A percentile compares a stretch with the other conserved stretches of the same genome.
Conservation (phyloP, 106 monocot genomes). For the Vanilla planifolia region DNA sequence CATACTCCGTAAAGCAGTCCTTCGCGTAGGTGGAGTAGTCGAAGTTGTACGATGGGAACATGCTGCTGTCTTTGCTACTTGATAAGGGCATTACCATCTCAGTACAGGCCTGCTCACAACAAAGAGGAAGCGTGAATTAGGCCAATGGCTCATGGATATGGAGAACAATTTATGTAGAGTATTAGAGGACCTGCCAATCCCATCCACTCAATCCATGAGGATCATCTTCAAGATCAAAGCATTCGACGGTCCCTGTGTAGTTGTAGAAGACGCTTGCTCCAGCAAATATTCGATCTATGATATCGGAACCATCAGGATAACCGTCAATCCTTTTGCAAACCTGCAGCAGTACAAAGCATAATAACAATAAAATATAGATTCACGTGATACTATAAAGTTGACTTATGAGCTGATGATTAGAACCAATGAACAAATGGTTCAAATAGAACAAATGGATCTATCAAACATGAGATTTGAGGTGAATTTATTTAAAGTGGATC, state of each 20-base stretch:
- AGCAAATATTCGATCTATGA: conserved; percentile 75
- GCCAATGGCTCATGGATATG: background rate
- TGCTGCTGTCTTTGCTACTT: conserved; percentile 53
- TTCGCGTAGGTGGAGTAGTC: conserved; percentile 41
- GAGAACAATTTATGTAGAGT: background rate
- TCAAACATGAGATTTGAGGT: no score
- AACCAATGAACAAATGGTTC: no score
- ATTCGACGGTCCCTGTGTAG: conserved; percentile 67
- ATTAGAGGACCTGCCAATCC: conserved; percentile 70
- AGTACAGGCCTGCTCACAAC: conserved; percentile 53
- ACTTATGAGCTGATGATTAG: no score
- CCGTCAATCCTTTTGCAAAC: conserved; percentile 76
- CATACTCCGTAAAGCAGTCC: conserved; percentile 41
- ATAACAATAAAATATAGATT: no score
- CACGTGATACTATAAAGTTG: no score
- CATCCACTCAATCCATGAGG: conserved; percentile 96
- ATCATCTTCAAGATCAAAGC: conserved; percentile 86
- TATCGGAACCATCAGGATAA: conserved; percentile 32
- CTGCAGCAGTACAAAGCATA: no score
- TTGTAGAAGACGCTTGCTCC: conserved; percentile 89
- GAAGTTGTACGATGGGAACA: conserved; percentile 71
- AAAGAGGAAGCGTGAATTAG: background rate
- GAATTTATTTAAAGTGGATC: no score
- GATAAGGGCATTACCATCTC: conserved; percentile 92
- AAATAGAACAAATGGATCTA: no score